A percentile compares a stretch with the other conserved stretches of the same genome.
phyloP scores from a whole-genome alignment of 75 land plant species.

The Azolla pinnata region DNA sequence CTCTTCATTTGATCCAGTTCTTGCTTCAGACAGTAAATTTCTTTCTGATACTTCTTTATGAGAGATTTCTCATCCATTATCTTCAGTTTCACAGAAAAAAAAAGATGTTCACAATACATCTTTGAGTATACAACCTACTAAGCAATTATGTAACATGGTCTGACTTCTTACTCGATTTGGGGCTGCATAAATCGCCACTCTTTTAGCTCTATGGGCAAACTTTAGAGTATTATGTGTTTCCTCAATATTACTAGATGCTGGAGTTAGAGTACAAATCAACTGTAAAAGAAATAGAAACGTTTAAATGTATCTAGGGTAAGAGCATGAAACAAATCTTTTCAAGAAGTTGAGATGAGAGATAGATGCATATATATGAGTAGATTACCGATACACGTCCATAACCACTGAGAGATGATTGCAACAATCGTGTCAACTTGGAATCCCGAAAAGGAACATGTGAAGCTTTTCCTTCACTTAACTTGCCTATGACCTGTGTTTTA shows the following conservation, averaged over 20 bases:
- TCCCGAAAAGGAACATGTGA: constrained; percentile 97
- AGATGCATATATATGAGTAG: background rate
- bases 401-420: constrained; percentile 95
- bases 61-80: constrained; percentile 93
- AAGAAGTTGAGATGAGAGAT: background rate
- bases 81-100: constrained; percentile 25
- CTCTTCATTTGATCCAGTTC: constrained; percentile 80
- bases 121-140: too few relatives aligned
- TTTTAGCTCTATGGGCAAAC: constrained; percentile 84
- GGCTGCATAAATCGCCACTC: constrained; percentile 71
- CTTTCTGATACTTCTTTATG: constrained; percentile 95
- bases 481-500: constrained; percentile 75
- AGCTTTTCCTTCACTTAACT: constrained; percentile 90
- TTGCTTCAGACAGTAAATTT: constrained; percentile 62
- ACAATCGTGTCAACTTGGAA: constrained; percentile 89
- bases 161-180: constrained; percentile 51
- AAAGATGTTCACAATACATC: background rate
- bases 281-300: constrained; percentile 19
- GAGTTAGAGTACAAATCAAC: constrained; percentile 90
- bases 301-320: background rate
- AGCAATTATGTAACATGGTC: too few relatives aligned
- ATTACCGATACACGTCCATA: constrained; percentile 94
- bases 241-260: constrained; percentile 83
- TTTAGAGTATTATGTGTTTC: constrained; percentile 94
- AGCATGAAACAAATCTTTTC: background rate